Conservation (phyloP, 2,329 filamentous ascomycete genomes). For the Scortechinia acanthostroma region DNA sequence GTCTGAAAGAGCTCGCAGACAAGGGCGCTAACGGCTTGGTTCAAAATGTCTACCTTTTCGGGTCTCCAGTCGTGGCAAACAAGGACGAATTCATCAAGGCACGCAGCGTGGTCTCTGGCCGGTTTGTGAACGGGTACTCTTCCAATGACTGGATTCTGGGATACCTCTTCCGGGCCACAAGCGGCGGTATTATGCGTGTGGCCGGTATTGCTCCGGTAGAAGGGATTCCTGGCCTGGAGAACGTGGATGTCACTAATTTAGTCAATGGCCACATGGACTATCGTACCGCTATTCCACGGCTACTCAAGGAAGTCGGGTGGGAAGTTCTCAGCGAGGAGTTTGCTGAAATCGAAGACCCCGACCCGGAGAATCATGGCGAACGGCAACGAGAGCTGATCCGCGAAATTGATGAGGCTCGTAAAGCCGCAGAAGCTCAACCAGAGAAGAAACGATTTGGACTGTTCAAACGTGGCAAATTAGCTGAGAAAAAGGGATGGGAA, state of each 20-base stretch:
- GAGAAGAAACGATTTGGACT: slow-evolving; percentile 63
- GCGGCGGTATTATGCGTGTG: slow-evolving; percentile 81
- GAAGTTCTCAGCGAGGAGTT: slow-evolving; percentile 88
- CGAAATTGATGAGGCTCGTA: slow-evolving; percentile 91
- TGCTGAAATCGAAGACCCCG: slow-evolving; percentile 90
- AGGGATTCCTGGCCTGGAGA: slow-evolving; percentile 74
- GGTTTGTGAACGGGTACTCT: slow-evolving; percentile 90
- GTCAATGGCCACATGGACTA: slow-evolving; percentile 96
- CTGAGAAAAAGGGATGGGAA: slow-evolving; percentile 84
- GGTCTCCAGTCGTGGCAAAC: slow-evolving; percentile 84
- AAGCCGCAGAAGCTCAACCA: slow-evolving; percentile 75
- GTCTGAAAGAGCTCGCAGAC: slow-evolving; percentile 76
- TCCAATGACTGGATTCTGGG: slow-evolving; percentile 95
- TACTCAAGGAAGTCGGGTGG: slow-evolving; percentile 86
- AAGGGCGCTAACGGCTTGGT: slow-evolving; percentile 80
- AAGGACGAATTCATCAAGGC: slow-evolving; percentile 80
- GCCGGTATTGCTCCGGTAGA: slow-evolving; percentile 77
- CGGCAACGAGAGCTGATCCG: slow-evolving; percentile 88
- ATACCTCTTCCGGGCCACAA: slow-evolving; percentile 90
- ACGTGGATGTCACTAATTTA: slow-evolving; percentile 76
- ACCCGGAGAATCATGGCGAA: slow-evolving; percentile 83
- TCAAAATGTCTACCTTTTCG: slow-evolving; percentile 93
- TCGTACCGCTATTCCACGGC: slow-evolving; percentile 79
- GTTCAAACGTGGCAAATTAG: slow-evolving; percentile 76
- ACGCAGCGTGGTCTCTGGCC: slow-evolving; percentile 78